Evolutionary conservation across 805 yeast species (phyloP), one percentile per base, ranked within the genome.

Genomic region (Metschnikowia matae): DNA sequence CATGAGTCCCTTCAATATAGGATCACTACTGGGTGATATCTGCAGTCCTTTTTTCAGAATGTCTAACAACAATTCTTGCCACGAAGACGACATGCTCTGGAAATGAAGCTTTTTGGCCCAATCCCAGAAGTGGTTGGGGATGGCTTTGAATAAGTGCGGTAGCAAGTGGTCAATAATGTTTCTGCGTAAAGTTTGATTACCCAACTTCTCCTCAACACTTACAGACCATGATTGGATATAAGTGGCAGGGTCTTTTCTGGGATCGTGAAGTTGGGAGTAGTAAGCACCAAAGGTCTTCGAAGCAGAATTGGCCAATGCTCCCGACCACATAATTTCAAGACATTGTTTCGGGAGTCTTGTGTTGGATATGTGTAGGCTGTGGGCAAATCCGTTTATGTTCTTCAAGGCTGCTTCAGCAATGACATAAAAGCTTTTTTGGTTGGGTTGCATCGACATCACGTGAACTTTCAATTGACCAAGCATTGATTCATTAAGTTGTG

Each of bases 251-350:
- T 71, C 20, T 6, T 31, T 36, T 23, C 40, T 45, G 15, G 53
- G 46, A 10, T 43, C 31, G 18, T 46, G 42, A 17, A 54, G 51
- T 15, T 50, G 64, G 31, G 54, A 52, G 52, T 46, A 70, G 53
- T 59, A 52, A 0, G 75, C 60, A 6, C 71, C 70, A 1, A 85
- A 50, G 15, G 83, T 73, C 59, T 81, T 85, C n/a, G 87, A 83
- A 17, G 82, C 73, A 2, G 85, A 78, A 52, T 82, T 86, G 0
- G 94, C 84, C 49, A 89, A 62, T 0, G 89, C 78, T 55, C 79
- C 82, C 1, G 83, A 73, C 54, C 71, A 67, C 69, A 86, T 82
- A 15, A 74, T 64, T 2, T 67, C 57, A 13, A 86, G 60, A n/a
- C 86, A 75, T 8, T 67, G 67, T 2, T 56, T 56, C 3, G 82